Base-by-base conservation (phyloP, 108 stramenopile genomes). In the Skeletonema grethae region DNA sequence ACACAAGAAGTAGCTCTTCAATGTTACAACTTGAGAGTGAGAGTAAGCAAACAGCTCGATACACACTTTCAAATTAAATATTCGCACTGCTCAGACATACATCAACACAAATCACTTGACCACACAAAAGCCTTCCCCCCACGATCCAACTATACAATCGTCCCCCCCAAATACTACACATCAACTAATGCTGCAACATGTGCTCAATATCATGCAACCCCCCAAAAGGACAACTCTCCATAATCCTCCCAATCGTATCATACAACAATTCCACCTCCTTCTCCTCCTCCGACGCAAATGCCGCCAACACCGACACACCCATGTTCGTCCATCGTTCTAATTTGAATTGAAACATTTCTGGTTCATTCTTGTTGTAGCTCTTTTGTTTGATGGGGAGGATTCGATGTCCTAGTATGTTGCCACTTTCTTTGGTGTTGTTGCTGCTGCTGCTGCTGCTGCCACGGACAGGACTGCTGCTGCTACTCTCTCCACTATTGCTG, bases 311-410 rank as follows among this genome's bases (percentile, higher is more conserved):
- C 15, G 75, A 77, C 1, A 71, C 62, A 22, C 84, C 84, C 15
- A 81, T 38, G 67, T 82, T 77, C 18, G 75, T 81, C 76, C 79
- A 80, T 57, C 76, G 61, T 73, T 84, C 84, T 22, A 84, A 48
- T 57, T 84, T 84, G 63, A 84, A 81, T 43, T 84, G 78, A 70
- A 70, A 74, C 79, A 80, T 74, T 41, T 80, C 25, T 3, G 68
- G 65, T 11, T 80, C 79, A 56, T 81, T 75, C 77, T 28, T 28
- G 25, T 75, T 73, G 36, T 81, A 81, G 67, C 65, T 71, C 65
- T 81, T 81, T 29, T 65, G 60, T 65, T 81, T 81, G 8, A 81
- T 30, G 3, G 80, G 80, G 20, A 81, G 65, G 55, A 81, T 57
- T 60, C 80, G 63, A 75, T 81, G 80, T 63, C 80, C 80, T 48